These are phyloP conservation scores for Ganoderma resinaceum DNA, from an alignment of 1,284 basidiomycete species.

Conservation along the genomic window DNA sequence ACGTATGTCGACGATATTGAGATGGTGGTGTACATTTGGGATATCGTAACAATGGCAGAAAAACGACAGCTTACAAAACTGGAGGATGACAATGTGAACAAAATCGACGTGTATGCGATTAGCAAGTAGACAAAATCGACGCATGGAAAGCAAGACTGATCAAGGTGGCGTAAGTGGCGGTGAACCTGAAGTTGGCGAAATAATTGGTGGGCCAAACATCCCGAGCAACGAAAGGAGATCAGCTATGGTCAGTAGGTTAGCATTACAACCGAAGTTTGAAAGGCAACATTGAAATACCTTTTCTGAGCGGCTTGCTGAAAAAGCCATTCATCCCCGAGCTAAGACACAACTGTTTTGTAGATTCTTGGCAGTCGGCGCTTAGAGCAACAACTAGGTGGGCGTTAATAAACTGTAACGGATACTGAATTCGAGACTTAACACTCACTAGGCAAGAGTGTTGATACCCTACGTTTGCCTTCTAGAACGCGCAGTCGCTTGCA, in stretches of 20 bases:
- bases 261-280: background rate
- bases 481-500: slow-evolving; percentile 65
- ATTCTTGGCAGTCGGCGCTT: slow-evolving; percentile 77
- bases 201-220: slow-evolving; percentile 28
- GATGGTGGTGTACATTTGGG: slow-evolving; percentile 13
- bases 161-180: slow-evolving; percentile 27
- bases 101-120: slow-evolving; percentile 18
- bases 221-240: slow-evolving; percentile 22
- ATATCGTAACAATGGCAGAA: slow-evolving; percentile 14
- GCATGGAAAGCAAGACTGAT: background rate
- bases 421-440: slow-evolving; percentile 20
- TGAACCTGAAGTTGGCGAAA: slow-evolving; percentile 9
- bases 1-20: slow-evolving; percentile 18
- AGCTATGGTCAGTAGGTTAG: slow-evolving; percentile 4
- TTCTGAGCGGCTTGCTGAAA: slow-evolving; percentile 72
- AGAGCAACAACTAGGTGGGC: slow-evolving; percentile 65
- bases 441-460: slow-evolving; percentile 62
- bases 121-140: slow-evolving; percentile 20
- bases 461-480: slow-evolving; percentile 61
- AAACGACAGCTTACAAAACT: slow-evolving; percentile 12
- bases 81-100: background rate
- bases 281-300: slow-evolving; percentile 49
- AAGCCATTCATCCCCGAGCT: slow-evolving; percentile 79
- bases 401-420: background rate
- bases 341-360: slow-evolving; percentile 73